Conservation (phyloP, 202 grass and related monocot species). For the Panicum virgatum region DNA sequence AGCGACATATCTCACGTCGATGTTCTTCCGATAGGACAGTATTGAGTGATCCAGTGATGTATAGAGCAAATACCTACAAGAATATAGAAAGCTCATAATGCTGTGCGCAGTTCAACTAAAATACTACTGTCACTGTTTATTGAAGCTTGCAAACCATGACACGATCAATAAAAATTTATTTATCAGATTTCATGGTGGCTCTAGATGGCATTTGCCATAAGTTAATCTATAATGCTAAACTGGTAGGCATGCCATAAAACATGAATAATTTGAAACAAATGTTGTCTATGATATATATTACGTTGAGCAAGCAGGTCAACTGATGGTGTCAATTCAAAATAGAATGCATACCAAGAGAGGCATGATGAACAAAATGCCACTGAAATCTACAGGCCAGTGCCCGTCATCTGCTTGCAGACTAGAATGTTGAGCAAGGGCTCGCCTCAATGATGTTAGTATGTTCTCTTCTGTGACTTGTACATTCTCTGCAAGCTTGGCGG, state of each 20-base stretch:
- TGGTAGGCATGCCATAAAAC: too few species aligned
- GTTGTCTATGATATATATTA: not conserved
- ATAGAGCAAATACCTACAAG: constrained; percentile 17
- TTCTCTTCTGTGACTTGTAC: constrained; percentile 19
- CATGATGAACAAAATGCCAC: constrained; percentile 44
- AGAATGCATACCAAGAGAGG: constrained; percentile 19
- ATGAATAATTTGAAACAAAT: not conserved
- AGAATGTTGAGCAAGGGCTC: constrained; percentile 32
- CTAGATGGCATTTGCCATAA: not conserved
- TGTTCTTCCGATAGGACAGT: not conserved
- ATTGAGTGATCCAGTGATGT: constrained; percentile 15
- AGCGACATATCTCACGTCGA: constrained; percentile 28
- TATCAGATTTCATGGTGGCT: not conserved
- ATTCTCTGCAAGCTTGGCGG: not conserved
- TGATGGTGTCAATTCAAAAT: not conserved
- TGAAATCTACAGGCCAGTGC: constrained; percentile 31
- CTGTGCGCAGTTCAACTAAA: not conserved
- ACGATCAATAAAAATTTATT: not conserved
- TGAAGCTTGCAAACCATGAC: too few species aligned
- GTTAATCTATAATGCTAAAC: not conserved
- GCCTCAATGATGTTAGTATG: constrained; percentile 29
- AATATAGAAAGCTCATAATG: not conserved
- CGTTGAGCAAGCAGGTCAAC: not conserved
- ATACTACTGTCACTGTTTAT: not conserved
- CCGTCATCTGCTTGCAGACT: constrained; percentile 37